Evolutionary conservation across 176 grass and related monocot genomes (phyloP).

Genomic region (Oryza australiensis): DNA sequence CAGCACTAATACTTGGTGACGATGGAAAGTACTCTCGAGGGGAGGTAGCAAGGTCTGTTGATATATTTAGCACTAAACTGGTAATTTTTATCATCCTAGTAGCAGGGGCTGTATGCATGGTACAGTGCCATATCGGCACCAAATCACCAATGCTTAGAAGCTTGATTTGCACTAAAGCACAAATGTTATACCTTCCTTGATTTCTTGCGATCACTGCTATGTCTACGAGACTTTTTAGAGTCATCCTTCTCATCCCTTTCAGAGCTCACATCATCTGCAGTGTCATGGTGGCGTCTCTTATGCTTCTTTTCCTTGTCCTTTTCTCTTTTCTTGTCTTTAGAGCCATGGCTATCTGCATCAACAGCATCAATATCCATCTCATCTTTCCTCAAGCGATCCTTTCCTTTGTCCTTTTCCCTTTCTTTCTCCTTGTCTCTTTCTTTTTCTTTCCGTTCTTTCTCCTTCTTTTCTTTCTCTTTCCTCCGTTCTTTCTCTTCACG

Average conservation of each 20-base stretch:
- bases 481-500: constrained; percentile 81
- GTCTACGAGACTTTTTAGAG: constrained; percentile 75
- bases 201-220: constrained; percentile 88
- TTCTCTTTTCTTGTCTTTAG: constrained; percentile 82
- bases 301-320: constrained; percentile 98
- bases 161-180: constrained; percentile 35
- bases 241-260: constrained; percentile 83
- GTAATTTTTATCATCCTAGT: constrained; percentile 1
- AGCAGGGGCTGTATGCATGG: not conserved
- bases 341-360: constrained; percentile 59
- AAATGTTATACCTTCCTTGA: constrained; percentile 83
- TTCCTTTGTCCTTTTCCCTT: constrained; percentile 77
- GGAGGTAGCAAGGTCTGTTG: not conserved
- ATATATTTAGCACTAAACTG: constrained; percentile 4
- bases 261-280: constrained; percentile 64
- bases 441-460: constrained; percentile 77
- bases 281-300: constrained; percentile 77
- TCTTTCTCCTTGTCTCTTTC: constrained; percentile 69
- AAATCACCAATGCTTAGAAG: constrained; percentile 12
- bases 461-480: constrained; percentile 88
- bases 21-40: not conserved
- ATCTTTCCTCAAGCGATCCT: constrained; percentile 70
- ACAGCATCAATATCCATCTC: constrained; percentile 65
- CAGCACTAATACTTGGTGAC: constrained; percentile 10
- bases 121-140: constrained; percentile 12